Conservation (phyloP, 202 grass and related monocot species). For the Alloteropsis angusta region DNA sequence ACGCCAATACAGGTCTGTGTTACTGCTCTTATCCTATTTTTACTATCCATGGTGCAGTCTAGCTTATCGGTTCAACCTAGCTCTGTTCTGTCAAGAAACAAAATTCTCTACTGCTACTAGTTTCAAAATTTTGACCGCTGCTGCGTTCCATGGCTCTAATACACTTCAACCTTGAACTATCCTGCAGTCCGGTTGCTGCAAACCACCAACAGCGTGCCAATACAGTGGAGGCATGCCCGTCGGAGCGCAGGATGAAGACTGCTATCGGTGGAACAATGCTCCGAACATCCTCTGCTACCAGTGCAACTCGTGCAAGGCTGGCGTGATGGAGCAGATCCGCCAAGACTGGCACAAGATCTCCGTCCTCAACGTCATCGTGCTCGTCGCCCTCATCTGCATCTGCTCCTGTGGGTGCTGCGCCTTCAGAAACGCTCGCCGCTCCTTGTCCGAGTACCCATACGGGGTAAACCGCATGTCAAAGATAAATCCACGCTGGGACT, state of each 20-base stretch:
- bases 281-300: slow-evolving; percentile 64
- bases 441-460: slow-evolving; percentile 59
- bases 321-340: slow-evolving; percentile 79
- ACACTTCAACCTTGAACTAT: neutral
- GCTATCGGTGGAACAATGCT: slow-evolving; percentile 90
- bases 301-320: slow-evolving; percentile 92
- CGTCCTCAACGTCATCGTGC: slow-evolving; percentile 62
- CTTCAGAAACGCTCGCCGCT: slow-evolving; percentile 65
- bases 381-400: slow-evolving; percentile 56
- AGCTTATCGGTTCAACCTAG: neutral
- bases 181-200: slow-evolving; percentile 90
- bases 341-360: slow-evolving; percentile 88
- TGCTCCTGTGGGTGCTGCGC: slow-evolving; percentile 76
- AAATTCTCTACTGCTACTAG: neutral
- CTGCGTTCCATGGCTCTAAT: neutral
- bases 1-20: slow-evolving; percentile 62
- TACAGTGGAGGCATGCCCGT: slow-evolving; percentile 56
- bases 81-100: neutral
- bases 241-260: slow-evolving; percentile 67
- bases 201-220: slow-evolving; percentile 82
- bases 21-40: neutral
- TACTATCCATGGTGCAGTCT: neutral
- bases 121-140: neutral
- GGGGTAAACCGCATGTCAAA: slow-evolving; percentile 92
- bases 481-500: slow-evolving; percentile 75